Percentiles rank a stretch among this genome's conserved stretches.
phyloP scores from a whole-genome alignment of 768 basidiomycete species.

The Tephrocybe sp. region DNA sequence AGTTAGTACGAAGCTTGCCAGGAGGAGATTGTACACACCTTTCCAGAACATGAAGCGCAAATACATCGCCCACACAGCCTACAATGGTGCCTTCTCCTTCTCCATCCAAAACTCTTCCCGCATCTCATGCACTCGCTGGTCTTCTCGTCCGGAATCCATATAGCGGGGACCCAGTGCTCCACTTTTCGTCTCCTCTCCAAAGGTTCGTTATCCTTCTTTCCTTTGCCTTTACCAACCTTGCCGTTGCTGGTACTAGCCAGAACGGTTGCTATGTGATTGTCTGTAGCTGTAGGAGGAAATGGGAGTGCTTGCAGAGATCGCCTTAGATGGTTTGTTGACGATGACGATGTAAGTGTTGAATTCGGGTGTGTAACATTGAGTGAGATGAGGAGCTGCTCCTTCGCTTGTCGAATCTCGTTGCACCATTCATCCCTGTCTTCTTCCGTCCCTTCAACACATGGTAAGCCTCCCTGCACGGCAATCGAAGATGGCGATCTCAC shows the following conservation, averaged over 20 bases:
- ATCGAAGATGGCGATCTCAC: conserved; percentile 34
- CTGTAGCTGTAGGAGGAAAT: conserved; percentile 57
- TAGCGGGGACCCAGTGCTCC: conserved; percentile 85
- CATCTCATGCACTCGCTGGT: conserved; percentile 88
- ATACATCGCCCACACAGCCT: conserved; percentile 84
- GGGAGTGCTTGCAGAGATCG: conserved; percentile 73
- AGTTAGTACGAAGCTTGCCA: background rate
- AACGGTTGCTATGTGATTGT: conserved; percentile 39
- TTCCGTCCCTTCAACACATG: conserved; percentile 40
- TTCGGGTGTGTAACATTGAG: conserved; percentile 74
- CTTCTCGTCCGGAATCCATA: conserved; percentile 90
- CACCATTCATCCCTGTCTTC: conserved; percentile 68
- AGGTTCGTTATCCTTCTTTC: conserved; percentile 13
- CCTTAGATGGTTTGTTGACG: conserved; percentile 74
- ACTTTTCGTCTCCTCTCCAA: conserved; percentile 51
- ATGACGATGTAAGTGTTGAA: conserved; percentile 78
- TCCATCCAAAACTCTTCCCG: conserved; percentile 71
- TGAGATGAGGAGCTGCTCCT: conserved; percentile 66
- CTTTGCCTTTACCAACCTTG: conserved; percentile 20
- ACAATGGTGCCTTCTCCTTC: conserved; percentile 83
- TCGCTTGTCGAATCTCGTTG: conserved; percentile 65
- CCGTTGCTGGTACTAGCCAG: conserved; percentile 19
- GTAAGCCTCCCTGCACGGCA: background rate
- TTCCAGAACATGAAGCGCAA: conserved; percentile 79
- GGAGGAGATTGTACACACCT: conserved; percentile 44